Evolutionary conservation across 768 basidiomycete species (phyloP).

Genomic region (Mycena rosella): DNA sequence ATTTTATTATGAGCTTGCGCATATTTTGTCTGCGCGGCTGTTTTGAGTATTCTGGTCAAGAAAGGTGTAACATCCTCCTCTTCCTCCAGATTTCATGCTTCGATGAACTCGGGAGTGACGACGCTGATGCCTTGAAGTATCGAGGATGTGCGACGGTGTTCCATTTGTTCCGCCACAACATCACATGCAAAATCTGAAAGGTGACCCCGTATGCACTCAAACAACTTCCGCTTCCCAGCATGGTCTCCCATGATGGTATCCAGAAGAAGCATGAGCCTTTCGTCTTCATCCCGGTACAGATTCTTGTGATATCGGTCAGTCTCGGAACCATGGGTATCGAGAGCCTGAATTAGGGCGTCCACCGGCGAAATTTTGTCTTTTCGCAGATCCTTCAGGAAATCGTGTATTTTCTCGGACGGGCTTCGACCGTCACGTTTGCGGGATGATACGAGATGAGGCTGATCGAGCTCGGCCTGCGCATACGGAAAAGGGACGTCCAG

Average conservation of each 20-base stretch:
- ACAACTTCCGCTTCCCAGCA: background rate
- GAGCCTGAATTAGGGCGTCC: slow-evolving; percentile 5
- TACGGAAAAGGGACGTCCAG: too few relatives aligned
- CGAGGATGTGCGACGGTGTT: background rate
- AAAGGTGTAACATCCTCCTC: background rate
- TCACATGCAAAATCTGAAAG: background rate
- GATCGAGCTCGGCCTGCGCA: too few relatives aligned
- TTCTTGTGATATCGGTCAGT: slow-evolving; percentile 5
- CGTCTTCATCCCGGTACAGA: background rate
- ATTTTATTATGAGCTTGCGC: slow-evolving; percentile 7
- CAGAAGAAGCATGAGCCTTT: background rate
- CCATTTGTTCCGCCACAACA: background rate
- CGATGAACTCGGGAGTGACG: slow-evolving; percentile 8
- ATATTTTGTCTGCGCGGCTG: slow-evolving; percentile 11
- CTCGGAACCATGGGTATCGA: background rate
- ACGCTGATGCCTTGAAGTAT: background rate
- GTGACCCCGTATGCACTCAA: slow-evolving; percentile 1
- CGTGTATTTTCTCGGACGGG: too few relatives aligned
- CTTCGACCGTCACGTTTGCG: too few relatives aligned
- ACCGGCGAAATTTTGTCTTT: slow-evolving; percentile 6
- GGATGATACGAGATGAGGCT: too few relatives aligned
- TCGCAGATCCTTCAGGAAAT: background rate
- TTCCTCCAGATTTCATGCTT: background rate
- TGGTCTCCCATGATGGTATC: slow-evolving; percentile 4
- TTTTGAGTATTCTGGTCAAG: slow-evolving; percentile 1